Base-by-base conservation (phyloP, 2,329 filamentous ascomycete species). In the Fusarium lateritium region DNA sequence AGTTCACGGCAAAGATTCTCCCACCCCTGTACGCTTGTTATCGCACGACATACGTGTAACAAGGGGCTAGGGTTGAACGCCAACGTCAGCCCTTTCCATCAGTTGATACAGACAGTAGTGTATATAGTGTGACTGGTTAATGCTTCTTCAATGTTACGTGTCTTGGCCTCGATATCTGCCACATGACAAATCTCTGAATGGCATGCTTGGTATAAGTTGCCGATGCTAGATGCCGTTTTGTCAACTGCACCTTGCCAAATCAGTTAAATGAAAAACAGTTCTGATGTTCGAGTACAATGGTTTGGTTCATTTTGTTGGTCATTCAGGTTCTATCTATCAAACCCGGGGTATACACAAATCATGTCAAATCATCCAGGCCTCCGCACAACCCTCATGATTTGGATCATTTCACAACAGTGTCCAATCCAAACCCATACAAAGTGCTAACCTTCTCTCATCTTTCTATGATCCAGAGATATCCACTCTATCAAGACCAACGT, bases 401-500 rank as follows among this genome's bases (percentile, higher is more conserved):
- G 34, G 22, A 51, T 28, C 26, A 39, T 50, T 42, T 42, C 39
- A 52, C 31, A 46, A 46, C 31, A 52, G 39, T 26, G 45, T 33
- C 14, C 10, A 46, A 51, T 47, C 33, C 38, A 70, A 44, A 24
- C 14, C 43, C 28, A 22, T 28, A 38, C 15, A 57, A 11, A 39
- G 40, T 11, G 22, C 44, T 19, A 46, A 39, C 47, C 22, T 24
- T 31, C 31, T 36, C 22, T 46, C 52, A 51, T 52, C 52, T 56
- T 56, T 69, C 56, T 52, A 69, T 69, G 56, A 62, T 62, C 51
- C 52, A 47, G 40, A 56, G 40, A 65, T 67, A 56, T 63, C 67
- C 54, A 55, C 58, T 73, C 71, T 71, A 74, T 73, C 56, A 57
- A 62, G 47, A 62, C 39, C 51, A 56, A 62, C 34, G 52, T 43